Conservation (phyloP, 192 early-diverging fungal species). For the Piromyces sp. region DNA sequence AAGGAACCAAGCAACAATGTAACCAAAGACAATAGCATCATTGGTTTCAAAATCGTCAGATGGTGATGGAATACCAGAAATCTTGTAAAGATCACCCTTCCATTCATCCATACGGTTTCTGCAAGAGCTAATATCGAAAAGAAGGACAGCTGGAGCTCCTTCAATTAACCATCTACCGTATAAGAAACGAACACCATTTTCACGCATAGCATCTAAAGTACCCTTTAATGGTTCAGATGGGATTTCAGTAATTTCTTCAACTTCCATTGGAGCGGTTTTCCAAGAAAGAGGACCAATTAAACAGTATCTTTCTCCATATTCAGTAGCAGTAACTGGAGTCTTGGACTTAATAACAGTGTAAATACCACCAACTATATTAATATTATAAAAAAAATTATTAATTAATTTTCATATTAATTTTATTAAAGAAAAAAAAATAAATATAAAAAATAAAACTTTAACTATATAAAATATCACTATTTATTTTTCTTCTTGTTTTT, state of each 20-base stretch:
- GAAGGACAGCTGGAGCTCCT: constrained; percentile 70
- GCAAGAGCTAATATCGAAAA: constrained; percentile 70
- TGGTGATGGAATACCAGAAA: constrained; percentile 83
- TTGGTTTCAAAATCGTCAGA: constrained; percentile 84
- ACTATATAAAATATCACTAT: no score
- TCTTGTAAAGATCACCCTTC: constrained; percentile 88
- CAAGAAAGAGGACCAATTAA: constrained; percentile 81
- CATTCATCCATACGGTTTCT: constrained; percentile 74
- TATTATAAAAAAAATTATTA: no score
- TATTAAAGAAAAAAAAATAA: no score
- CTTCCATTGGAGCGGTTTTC: constrained; percentile 75
- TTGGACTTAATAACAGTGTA: constrained; percentile 97
- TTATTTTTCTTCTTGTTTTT: no score
- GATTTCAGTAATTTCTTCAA: constrained; percentile 59
- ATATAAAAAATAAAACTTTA: no score
- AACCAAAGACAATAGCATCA: constrained; percentile 86
- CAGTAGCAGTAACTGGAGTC: constrained; percentile 80
- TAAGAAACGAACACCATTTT: constrained; percentile 58
- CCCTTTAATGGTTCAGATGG: constrained; percentile 41
- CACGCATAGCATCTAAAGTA: constrained; percentile 50
- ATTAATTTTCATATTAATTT: no score
- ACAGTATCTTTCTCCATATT: constrained; percentile 86
- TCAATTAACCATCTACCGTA: constrained; percentile 94
- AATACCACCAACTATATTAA: constrained; percentile 72
- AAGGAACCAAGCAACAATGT: constrained; percentile 89